These are phyloP conservation scores for Puccinia horiana DNA, from an alignment of 1,284 basidiomycete genomes.

Conservation along the genomic window DNA sequence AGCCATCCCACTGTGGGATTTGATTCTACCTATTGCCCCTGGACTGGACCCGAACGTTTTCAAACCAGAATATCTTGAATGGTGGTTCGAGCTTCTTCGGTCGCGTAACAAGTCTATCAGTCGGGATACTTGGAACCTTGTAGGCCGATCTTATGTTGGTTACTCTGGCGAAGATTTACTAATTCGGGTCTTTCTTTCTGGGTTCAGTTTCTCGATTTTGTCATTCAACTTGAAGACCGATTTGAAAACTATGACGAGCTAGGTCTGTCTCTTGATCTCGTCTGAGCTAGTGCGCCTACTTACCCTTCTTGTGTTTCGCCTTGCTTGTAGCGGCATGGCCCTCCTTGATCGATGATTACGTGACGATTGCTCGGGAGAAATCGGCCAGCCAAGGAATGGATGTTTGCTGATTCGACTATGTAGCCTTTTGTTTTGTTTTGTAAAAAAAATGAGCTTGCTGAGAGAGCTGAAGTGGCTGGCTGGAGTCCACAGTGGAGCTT, in stretches of 20 bases:
- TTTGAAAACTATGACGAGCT: constrained; percentile 48
- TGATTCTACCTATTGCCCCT: constrained; percentile 39
- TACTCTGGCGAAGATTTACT: background rate
- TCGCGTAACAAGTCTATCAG: constrained; percentile 44
- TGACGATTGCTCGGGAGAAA: constrained; percentile 33
- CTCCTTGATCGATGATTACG: constrained; percentile 50
- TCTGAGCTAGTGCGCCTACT: no score
- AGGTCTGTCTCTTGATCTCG: constrained; percentile 9
- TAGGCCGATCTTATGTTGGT: background rate
- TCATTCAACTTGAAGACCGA: constrained; percentile 36
- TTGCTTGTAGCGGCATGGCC: constrained; percentile 44
- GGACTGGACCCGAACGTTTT: background rate
- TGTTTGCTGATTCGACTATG: constrained; percentile 8
- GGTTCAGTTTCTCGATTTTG: constrained; percentile 43
- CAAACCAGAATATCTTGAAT: constrained; percentile 40
- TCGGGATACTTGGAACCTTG: constrained; percentile 49
- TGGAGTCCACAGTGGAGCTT: no score
- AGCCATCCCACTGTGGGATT: constrained; percentile 46
- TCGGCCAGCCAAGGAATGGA: constrained; percentile 39
- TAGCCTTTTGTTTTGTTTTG: no score
- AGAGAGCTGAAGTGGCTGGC: no score
- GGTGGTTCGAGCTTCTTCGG: constrained; percentile 44
- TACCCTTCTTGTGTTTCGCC: no score
- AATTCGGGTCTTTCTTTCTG: background rate
- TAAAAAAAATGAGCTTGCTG: background rate